Evolutionary conservation across 306 rosid genomes (phyloP).

Genomic region (Begonia fuchsioides): DNA sequence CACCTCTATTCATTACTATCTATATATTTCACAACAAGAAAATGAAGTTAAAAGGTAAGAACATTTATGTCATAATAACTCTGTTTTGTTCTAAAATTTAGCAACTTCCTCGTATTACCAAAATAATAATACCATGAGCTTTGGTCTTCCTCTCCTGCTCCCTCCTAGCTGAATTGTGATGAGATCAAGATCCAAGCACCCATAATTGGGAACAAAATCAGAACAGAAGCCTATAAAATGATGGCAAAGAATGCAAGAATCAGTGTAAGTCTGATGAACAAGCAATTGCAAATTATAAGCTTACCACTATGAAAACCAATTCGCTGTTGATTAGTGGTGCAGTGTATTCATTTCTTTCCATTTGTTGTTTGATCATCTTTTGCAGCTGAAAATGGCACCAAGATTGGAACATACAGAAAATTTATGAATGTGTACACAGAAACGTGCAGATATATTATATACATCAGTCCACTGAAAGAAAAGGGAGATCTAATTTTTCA

Average conservation of each 20-base stretch:
- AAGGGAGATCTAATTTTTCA: too few species aligned
- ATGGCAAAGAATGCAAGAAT: conserved; percentile 2
- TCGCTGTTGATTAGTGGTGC: conserved; percentile 51
- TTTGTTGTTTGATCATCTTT: conserved; percentile 41
- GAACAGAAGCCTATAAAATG: conserved; percentile 64
- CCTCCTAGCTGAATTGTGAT: conserved; percentile 20
- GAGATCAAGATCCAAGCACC: conserved; percentile 66
- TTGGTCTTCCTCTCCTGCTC: too few species aligned
- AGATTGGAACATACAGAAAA: background rate
- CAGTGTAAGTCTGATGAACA: background rate
- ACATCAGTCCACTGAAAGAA: too few species aligned
- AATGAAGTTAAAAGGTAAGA: too few species aligned
- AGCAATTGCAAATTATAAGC: conserved; percentile 9
- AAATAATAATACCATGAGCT: too few species aligned
- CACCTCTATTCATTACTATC: too few species aligned
- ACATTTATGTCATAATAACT: too few species aligned
- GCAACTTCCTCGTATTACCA: too few species aligned
- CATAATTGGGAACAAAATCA: conserved; percentile 54
- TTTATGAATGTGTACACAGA: background rate
- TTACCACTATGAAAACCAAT: conserved; percentile 65
- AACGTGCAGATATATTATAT: too few species aligned
- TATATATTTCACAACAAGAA: too few species aligned
- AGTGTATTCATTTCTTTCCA: conserved; percentile 53
- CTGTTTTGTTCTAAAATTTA: too few species aligned
- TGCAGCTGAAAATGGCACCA: conserved; percentile 43